A percentile compares a stretch with the other conserved stretches of the same genome.
phyloP scores from a whole-genome alignment of 345 rosid species.

The Viola odorata region DNA sequence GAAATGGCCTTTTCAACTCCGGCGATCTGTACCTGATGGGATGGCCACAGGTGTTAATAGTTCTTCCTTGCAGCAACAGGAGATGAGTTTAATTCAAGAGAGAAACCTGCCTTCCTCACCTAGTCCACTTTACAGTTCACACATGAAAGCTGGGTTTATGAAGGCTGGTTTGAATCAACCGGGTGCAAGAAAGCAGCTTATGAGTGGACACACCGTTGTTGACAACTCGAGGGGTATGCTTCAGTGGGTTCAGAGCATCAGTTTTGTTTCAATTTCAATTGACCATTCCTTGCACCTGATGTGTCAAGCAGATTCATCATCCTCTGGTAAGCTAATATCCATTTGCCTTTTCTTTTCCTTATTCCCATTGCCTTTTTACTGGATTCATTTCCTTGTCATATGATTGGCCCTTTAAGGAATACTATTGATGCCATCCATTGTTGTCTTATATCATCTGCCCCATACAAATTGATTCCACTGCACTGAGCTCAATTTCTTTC shows the following conservation, averaged over 20 bases:
- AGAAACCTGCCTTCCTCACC: conserved; percentile 83
- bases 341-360: background rate
- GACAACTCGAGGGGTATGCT: conserved; percentile 83
- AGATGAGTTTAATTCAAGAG: conserved; percentile 87
- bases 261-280: conserved; percentile 72
- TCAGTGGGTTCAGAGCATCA: conserved; percentile 96
- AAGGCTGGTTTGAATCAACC: conserved; percentile 83
- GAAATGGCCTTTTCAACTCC: conserved; percentile 91
- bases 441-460: too few species aligned
- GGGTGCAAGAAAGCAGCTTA: conserved; percentile 68
- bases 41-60: conserved; percentile 66
- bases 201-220: conserved; percentile 58
- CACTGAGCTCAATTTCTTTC: too few species aligned
- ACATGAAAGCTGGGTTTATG: conserved; percentile 71
- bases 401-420: background rate
- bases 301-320: conserved; percentile 67
- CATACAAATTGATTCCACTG: too few species aligned
- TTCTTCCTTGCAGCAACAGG: conserved; percentile 78
- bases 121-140: conserved; percentile 74
- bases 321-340: conserved; percentile 53
- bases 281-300: conserved; percentile 80
- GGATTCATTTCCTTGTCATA: background rate
- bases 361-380: conserved; percentile 1
- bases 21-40: conserved; percentile 80
- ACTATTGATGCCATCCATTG: too few species aligned